A percentile compares a stretch with the other conserved stretches of the same genome.
phyloP scores from a whole-genome alignment of 192 early-diverging fungal species.

The Lobosporangium transversale region DNA sequence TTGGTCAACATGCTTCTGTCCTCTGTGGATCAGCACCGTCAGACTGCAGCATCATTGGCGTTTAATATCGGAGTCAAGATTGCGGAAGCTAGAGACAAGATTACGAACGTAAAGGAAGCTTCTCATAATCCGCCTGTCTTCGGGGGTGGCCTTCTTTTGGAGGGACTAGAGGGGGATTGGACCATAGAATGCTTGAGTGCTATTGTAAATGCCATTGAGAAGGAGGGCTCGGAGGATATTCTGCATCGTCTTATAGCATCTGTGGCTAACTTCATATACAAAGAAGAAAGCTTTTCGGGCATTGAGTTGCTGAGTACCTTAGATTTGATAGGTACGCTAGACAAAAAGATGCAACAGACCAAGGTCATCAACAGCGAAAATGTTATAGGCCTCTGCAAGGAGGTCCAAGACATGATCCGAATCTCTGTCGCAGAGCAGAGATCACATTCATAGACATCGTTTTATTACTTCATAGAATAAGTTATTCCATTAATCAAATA shows the following conservation, averaged over 20 bases:
- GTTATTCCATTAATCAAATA: no score
- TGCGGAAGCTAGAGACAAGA: slow-evolving; percentile 53
- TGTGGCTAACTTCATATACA: slow-evolving; percentile 45
- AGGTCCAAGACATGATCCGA: slow-evolving; percentile 47
- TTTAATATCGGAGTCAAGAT: slow-evolving; percentile 73
- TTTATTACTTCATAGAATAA: no score
- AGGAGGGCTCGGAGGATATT: slow-evolving; percentile 68
- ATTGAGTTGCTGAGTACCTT: slow-evolving; percentile 40
- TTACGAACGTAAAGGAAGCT: slow-evolving; percentile 27
- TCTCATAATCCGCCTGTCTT: slow-evolving; percentile 54
- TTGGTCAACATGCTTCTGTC: slow-evolving; percentile 70
- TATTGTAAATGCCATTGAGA: slow-evolving; percentile 65
- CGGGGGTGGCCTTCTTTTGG: slow-evolving; percentile 7
- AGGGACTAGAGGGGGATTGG: slow-evolving; percentile 74
- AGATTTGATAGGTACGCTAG: slow-evolving; percentile 22
- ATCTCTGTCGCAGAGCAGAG: slow-evolving; percentile 28
- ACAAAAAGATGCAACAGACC: slow-evolving; percentile 13
- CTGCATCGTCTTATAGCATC: slow-evolving; percentile 40
- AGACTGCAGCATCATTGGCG: slow-evolving; percentile 71
- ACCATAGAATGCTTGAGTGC: slow-evolving; percentile 73
- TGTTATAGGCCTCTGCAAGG: slow-evolving; percentile 30
- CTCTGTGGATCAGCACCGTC: slow-evolving; percentile 61
- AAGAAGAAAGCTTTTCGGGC: slow-evolving; percentile 26
- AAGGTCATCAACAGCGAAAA: slow-evolving; percentile 23
- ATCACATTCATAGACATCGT: no score